Base-by-base conservation (phyloP, 179 eudicot species). In the Vitellaria paradoxa region DNA sequence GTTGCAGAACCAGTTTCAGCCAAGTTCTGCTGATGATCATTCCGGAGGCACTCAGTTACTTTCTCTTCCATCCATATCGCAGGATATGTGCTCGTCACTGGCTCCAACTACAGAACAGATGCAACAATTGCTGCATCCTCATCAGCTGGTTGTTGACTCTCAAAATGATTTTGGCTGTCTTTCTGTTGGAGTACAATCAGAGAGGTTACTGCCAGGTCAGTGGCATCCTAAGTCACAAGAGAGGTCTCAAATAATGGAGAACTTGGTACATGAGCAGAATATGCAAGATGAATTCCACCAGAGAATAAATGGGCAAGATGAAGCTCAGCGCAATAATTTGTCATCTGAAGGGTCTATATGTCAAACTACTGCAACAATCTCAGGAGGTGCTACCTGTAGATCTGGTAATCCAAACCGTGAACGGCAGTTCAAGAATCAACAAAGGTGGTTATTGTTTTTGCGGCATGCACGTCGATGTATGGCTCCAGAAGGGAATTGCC, bases 391-490 rank as follows among this genome's bases (percentile, higher is more conserved):
- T 37, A 61, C 76, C 56, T 66, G 71, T 70, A 70, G 76, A 72
- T 62, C 86, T 68, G 73, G 65, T 59, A 84, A 76, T 81, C 72
- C 68, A 18, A 40, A 62, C 47, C 88, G 84, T 73, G 89, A 86
- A 46, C 80, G 82, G 26, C 84, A 88, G 59, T 87, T 24, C 68
- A 82, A 18, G 77, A 83, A 88, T 75, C 96, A 88, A 82, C 73
- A 70, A 60, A 85, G 86, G 85, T 91, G 93, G 96, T 76, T 91
- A 65, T 84, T 91, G 81, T 86, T 90, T 76, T 70, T 91, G 83
- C 68, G 83, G 63, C 96, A 91, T 82, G 93, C 93, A 62, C 90
- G 88, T 49, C 45, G 81, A 47, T 91, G 96, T 77, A 24, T 65
- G 74, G 80, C 88, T 5, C 88, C 90, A 30, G 80, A 77, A 69